Evolutionary conservation across 441 rosid species (phyloP).

Genomic region (Sinapis alba): DNA sequence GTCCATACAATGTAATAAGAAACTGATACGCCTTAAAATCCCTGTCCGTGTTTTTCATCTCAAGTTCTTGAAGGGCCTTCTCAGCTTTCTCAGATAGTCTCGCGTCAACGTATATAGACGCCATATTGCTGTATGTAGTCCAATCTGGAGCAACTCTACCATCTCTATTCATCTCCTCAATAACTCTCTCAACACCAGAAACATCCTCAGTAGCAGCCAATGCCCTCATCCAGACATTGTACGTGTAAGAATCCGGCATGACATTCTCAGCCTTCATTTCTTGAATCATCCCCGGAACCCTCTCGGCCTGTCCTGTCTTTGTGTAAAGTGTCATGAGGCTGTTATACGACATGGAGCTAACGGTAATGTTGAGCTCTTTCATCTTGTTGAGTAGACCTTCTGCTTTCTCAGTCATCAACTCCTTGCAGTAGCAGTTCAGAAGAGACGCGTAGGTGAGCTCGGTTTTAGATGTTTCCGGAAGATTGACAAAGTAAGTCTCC

Average conservation of each 20-base stretch:
- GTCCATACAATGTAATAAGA: slow-evolving; percentile 74
- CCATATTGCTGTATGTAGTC: slow-evolving; percentile 89
- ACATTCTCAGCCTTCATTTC: slow-evolving; percentile 74
- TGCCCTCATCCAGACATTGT: slow-evolving; percentile 94
- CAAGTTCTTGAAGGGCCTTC: slow-evolving; percentile 74
- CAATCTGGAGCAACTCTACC: slow-evolving; percentile 81
- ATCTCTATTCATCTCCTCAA: slow-evolving; percentile 84
- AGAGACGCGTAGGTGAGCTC: slow-evolving; percentile 77
- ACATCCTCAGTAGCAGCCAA: slow-evolving; percentile 69
- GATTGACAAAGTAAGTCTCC: slow-evolving; percentile 73
- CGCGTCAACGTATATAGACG: slow-evolving; percentile 74
- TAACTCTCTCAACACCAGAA: slow-evolving; percentile 77
- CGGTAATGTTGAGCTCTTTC: slow-evolving; percentile 80
- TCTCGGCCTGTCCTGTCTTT: slow-evolving; percentile 65
- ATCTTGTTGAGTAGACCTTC: slow-evolving; percentile 78
- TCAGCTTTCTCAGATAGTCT: slow-evolving; percentile 69
- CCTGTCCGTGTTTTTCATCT: slow-evolving; percentile 49
- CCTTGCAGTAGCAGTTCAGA: slow-evolving; percentile 84
- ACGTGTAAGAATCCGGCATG: slow-evolving; percentile 65
- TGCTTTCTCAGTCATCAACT: slow-evolving; percentile 74
- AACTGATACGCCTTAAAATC: slow-evolving; percentile 77
- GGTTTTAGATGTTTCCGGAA: slow-evolving; percentile 78
- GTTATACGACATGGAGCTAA: slow-evolving; percentile 76
- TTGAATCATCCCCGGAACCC: slow-evolving; percentile 63
- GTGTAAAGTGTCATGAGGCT: slow-evolving; percentile 86